Evolutionary conservation across 148 eudicot species (phyloP).

Genomic region (Vaccinium corymbosum): DNA sequence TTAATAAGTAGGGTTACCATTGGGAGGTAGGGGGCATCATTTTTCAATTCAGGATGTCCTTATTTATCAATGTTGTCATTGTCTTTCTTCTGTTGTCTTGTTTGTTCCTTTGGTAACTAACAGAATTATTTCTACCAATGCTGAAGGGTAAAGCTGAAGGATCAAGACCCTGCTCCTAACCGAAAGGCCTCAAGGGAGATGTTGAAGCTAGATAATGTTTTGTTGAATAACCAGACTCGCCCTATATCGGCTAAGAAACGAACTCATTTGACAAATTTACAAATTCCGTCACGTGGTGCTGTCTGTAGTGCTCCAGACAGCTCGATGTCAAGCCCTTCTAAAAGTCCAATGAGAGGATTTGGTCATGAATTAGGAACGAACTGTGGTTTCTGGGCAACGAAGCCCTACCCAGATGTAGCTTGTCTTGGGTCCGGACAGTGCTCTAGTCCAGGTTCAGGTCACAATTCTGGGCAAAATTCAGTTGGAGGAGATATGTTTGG

Average conservation of each 20-base stretch:
- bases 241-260: slow-evolving; percentile 25
- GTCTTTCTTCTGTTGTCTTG: neutral
- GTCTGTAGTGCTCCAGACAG: slow-evolving; percentile 36
- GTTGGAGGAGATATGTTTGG: slow-evolving; percentile 32
- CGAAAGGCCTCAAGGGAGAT: slow-evolving; percentile 23
- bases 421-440: slow-evolving; percentile 30
- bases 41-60: neutral
- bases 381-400: slow-evolving; percentile 24
- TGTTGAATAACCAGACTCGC: slow-evolving; percentile 19
- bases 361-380: slow-evolving; percentile 20
- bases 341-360: slow-evolving; percentile 32
- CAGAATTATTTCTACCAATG: slow-evolving; percentile 2
- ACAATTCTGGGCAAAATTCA: slow-evolving; percentile 36
- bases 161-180: slow-evolving; percentile 12
- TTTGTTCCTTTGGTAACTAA: slow-evolving; percentile 2
- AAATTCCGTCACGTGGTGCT: slow-evolving; percentile 29
- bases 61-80: neutral
- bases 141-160: slow-evolving; percentile 26
- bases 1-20: neutral
- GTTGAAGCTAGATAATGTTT: slow-evolving; percentile 18
- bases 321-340: slow-evolving; percentile 35
- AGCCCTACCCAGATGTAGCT: slow-evolving; percentile 23
- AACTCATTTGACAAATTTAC: slow-evolving; percentile 25
- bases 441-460: slow-evolving; percentile 37
- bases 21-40: neutral